phyloP scores from a whole-genome alignment of 768 basidiomycete species.

The Cubamyces lactineus region DNA sequence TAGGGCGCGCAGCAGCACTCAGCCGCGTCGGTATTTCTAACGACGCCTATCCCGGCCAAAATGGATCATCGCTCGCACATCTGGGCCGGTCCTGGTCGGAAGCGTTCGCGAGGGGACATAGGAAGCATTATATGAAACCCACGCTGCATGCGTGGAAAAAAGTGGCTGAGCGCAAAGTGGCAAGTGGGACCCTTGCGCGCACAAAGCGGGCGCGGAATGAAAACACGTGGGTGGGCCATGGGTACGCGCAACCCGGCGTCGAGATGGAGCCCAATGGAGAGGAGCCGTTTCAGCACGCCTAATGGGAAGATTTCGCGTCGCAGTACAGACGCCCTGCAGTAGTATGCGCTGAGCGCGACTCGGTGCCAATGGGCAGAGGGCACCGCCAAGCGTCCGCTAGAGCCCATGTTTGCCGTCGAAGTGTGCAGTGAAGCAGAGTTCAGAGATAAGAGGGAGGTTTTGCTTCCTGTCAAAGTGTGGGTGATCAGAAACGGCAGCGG shows the following conservation, averaged over 20 bases:
- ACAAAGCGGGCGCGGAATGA: conserved; percentile 16
- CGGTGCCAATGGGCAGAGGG: too few relatives aligned
- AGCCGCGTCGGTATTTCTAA: conserved; percentile 26
- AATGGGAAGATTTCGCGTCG: too few relatives aligned
- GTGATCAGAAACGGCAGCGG: background rate
- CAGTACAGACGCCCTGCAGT: too few relatives aligned
- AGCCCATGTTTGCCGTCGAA: background rate
- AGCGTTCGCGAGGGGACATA: conserved; percentile 11
- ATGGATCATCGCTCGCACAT: conserved; percentile 21
- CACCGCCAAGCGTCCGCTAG: too few relatives aligned
- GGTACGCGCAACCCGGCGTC: background rate
- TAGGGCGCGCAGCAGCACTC: conserved; percentile 11
- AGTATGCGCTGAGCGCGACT: too few relatives aligned
- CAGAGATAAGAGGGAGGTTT: background rate
- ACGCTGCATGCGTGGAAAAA: conserved; percentile 31
- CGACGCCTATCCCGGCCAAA: background rate
- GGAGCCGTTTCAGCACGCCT: too few relatives aligned
- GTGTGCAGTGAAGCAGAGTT: background rate
- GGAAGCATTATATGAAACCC: conserved; percentile 31
- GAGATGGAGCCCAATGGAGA: too few relatives aligned
- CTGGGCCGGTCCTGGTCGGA: conserved; percentile 19
- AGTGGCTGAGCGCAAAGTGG: conserved; percentile 13
- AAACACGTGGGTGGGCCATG: conserved; percentile 27
- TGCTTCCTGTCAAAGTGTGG: background rate
- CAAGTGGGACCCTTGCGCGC: conserved; percentile 18